These are phyloP conservation scores for Xanthoconium purpureum DNA, from an alignment of 768 basidiomycete species.

Conservation along the genomic window DNA sequence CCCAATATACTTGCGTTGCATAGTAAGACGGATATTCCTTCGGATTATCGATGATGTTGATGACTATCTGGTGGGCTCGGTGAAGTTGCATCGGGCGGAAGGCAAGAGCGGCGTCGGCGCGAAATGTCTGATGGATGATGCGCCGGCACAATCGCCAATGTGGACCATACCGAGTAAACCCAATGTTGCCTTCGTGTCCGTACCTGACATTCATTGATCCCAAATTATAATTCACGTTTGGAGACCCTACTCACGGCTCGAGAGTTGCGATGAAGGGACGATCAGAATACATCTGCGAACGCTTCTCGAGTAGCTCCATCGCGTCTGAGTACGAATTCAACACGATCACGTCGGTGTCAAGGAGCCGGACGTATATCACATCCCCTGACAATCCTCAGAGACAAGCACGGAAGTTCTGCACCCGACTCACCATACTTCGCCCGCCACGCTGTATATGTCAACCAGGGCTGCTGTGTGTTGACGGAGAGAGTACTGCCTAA, in stretches of 20 bases:
- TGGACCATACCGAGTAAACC: not conserved
- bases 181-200: not conserved
- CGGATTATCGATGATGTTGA: not conserved
- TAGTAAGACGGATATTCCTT: not conserved
- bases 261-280: not conserved
- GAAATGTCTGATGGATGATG: too few species aligned
- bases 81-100: not conserved
- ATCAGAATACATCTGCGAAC: not conserved
- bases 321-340: not conserved
- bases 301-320: not conserved
- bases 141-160: not conserved
- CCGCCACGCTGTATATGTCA: not conserved
- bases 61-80: not conserved
- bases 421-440: not conserved
- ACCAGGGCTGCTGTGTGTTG: not conserved
- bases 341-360: not conserved
- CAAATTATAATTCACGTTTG: not conserved
- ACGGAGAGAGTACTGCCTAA: not conserved
- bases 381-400: not conserved
- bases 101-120: not conserved
- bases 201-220: not conserved
- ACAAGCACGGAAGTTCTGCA: not conserved
- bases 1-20: not conserved
- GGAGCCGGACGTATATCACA: conserved; percentile 3
- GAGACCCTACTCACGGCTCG: not conserved